Evolutionary conservation across 2,329 filamentous ascomycete species (phyloP).

Genomic region (Cryphonectria parasitica): DNA sequence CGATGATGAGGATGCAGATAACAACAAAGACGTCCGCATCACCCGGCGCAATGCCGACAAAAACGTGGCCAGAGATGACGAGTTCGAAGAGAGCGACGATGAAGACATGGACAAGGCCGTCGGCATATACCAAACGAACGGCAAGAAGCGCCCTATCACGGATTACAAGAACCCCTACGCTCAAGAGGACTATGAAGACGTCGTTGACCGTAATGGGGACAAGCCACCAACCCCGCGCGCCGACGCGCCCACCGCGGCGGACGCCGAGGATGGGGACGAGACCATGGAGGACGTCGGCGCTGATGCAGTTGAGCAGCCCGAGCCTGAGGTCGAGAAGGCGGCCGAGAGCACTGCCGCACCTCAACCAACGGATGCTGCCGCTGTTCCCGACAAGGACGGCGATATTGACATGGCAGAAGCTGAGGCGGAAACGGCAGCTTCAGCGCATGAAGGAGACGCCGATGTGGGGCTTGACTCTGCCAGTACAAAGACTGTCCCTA

Average conservation of each 20-base stretch:
- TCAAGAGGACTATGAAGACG: slow-evolving; percentile 44
- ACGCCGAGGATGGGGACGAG: slow-evolving; percentile 27
- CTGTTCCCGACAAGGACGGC: slow-evolving; percentile 50
- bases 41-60: slow-evolving; percentile 85
- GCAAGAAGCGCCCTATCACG: slow-evolving; percentile 54
- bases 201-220: slow-evolving; percentile 27
- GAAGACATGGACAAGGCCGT: slow-evolving; percentile 78
- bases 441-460: slow-evolving; percentile 44
- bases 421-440: slow-evolving; percentile 36
- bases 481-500: slow-evolving; percentile 36
- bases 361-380: slow-evolving; percentile 28
- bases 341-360: slow-evolving; percentile 10
- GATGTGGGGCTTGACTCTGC: slow-evolving; percentile 37
- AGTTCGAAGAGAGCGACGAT: slow-evolving; percentile 87
- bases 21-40: slow-evolving; percentile 81
- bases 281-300: slow-evolving; percentile 37
- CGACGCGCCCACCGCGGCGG: slow-evolving; percentile 4
- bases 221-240: slow-evolving; percentile 25
- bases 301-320: slow-evolving; percentile 36
- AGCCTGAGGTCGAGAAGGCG: slow-evolving; percentile 31
- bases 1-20: slow-evolving; percentile 78
- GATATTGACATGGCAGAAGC: slow-evolving; percentile 56
- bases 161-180: slow-evolving; percentile 53
- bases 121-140: slow-evolving; percentile 63
- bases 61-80: slow-evolving; percentile 73